Evolutionary conservation across 2,329 filamentous ascomycete species (phyloP).

Genomic region (Colletotrichum siamense): DNA sequence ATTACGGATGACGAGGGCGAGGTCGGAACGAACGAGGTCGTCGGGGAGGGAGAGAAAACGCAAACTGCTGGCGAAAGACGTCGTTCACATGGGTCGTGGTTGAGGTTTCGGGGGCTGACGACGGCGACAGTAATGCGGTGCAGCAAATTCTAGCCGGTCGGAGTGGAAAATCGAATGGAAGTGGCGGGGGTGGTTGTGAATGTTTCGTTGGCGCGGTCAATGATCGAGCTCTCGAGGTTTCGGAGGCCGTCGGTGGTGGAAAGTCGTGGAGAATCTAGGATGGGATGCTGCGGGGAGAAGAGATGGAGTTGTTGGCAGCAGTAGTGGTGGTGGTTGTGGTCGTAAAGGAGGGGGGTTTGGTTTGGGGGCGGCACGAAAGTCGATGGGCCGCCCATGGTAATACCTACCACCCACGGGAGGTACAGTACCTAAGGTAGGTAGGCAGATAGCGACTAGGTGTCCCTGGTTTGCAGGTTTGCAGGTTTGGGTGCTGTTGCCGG

Average conservation of each 20-base stretch:
- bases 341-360: constrained; percentile 4
- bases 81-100: not conserved
- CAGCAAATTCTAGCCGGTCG: not conserved
- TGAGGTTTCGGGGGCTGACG: not conserved
- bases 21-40: not conserved
- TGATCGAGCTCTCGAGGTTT: not conserved
- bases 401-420: not conserved
- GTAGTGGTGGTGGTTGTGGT: not conserved
- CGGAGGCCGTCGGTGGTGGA: not conserved
- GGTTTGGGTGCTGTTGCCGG: not conserved
- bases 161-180: not conserved
- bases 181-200: not conserved
- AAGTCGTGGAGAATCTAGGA: not conserved
- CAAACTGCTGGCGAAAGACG: not conserved
- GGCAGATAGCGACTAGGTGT: not conserved
- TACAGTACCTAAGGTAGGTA: not conserved
- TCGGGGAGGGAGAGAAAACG: not conserved
- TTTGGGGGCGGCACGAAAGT: not conserved
- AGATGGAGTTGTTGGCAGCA: not conserved
- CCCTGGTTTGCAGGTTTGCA: not conserved
- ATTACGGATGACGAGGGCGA: not conserved
- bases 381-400: not conserved
- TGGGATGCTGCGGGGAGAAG: constrained; percentile 12
- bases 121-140: not conserved
- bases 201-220: not conserved